Percentiles rank a stretch among this genome's conserved stretches.
Conservation (phyloP, 768 basidiomycete species). For the Phlebiopsis gigantea region DNA sequence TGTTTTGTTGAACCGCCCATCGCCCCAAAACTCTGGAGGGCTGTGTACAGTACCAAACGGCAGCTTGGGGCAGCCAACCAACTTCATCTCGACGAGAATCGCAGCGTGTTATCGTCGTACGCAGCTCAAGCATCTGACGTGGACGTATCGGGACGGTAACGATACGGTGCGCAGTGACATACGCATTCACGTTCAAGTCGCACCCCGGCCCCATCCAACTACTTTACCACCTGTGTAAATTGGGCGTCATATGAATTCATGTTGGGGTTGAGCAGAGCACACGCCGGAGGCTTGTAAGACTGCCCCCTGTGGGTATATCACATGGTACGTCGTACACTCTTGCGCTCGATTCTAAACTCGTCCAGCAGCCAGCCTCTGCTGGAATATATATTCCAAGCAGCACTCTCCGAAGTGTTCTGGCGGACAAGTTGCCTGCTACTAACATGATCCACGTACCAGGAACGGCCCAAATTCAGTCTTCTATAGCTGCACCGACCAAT, state of each 20-base stretch:
- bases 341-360: neutral
- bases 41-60: too few species aligned
- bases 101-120: too few species aligned
- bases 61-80: too few species aligned
- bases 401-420: too few species aligned
- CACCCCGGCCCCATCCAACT: too few species aligned
- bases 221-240: neutral
- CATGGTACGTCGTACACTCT: neutral
- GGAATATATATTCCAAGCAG: neutral
- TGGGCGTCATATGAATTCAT: neutral
- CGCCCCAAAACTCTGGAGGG: neutral
- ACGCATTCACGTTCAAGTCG: too few species aligned
- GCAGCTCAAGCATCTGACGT: too few species aligned
- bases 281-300: neutral
- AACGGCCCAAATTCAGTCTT: neutral
- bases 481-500: constrained; percentile 1
- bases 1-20: too few species aligned
- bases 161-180: too few species aligned
- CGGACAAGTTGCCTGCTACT: too few species aligned
- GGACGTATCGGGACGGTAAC: too few species aligned
- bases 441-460: neutral
- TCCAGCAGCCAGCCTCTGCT: neutral
- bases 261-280: neutral
- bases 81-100: too few species aligned
- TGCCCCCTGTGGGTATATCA: neutral